Base-by-base conservation (phyloP, 192 early-diverging fungal genomes). In the Coemansia sp. region DNA sequence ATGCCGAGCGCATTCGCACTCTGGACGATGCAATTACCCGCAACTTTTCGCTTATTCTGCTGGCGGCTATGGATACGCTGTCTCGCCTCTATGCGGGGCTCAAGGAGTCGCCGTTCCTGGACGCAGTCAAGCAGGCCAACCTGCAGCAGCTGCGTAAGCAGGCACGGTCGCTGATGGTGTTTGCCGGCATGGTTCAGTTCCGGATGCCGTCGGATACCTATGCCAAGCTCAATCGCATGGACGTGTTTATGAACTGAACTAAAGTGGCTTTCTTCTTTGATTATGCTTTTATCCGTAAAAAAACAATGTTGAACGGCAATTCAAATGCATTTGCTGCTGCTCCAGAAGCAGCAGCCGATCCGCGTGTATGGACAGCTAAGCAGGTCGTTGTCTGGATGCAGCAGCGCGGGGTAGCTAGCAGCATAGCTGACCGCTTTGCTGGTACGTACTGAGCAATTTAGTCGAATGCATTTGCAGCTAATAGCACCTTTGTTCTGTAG, bases 111-210 rank as follows among this genome's bases (percentile, higher is more conserved):
- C 79, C 81, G 10, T 80, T 56, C 28, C 28, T 78, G 59, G 65
- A 62, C 28, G 50, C 52, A 6, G 60, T 65, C 38, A 76, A 72
- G 57, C 77, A 80, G 21, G 70, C 78, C 21, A 68, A 80, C 21
- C 59, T 84, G 57, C 57, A 63, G 41, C 75, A 81, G 42, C 59
- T 88, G 43, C 82, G 82, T 49, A 73, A 80, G 21, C 79, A 81
- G 45, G 85, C 85, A n/a, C 80, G 86, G 40, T 76, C 84, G 0
- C 37, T 96, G 21, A 84, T 89, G 73, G 81, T 88, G 52, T 93
- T 91, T 84, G 87, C 87, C 1, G 91, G 93, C 7, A 83, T 84
- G 59, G 83, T 96, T 49, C 88, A 90, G 76, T 93, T 91, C 78
- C 72, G 89, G 11, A 89, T 96, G 68, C 88, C 93, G 13, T 74